Evolutionary conservation across 1,139 yeast genomes (phyloP).

Genomic region (Pichia sp.): DNA sequence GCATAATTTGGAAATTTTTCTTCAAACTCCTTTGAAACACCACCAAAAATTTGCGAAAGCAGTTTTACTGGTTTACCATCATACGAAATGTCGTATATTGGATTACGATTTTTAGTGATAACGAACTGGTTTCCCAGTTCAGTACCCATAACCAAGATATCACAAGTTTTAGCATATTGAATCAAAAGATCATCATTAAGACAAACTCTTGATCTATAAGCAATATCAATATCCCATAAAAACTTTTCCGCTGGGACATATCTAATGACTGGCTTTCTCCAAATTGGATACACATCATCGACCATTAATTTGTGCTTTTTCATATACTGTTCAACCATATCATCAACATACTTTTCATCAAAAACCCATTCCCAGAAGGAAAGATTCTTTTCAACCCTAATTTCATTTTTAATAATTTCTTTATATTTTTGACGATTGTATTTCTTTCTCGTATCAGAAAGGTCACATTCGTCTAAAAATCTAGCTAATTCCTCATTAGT

Average conservation of each 20-base stretch:
- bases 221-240: slow-evolving; percentile 8
- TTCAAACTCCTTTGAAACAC: slow-evolving; percentile 2
- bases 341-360: slow-evolving; percentile 5
- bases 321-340: slow-evolving; percentile 4
- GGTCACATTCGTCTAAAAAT: slow-evolving; percentile 6
- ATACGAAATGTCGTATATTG: neutral
- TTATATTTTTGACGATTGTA: neutral
- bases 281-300: slow-evolving; percentile 7
- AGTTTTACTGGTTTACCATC: neutral
- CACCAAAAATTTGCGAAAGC: slow-evolving; percentile 6
- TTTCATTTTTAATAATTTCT: slow-evolving; percentile 1
- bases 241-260: slow-evolving; percentile 4
- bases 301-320: neutral
- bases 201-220: slow-evolving; percentile 1
- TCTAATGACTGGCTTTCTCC: slow-evolving; percentile 8
- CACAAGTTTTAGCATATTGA: slow-evolving; percentile 7
- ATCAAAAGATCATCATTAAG: slow-evolving; percentile 5
- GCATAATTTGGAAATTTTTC: slow-evolving; percentile 6
- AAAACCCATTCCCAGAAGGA: slow-evolving; percentile 2
- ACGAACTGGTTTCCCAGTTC: neutral
- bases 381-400: slow-evolving; percentile 1
- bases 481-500: slow-evolving; percentile 2
- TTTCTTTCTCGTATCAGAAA: slow-evolving; percentile 7
- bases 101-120: neutral
- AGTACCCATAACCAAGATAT: slow-evolving; percentile 9